Base-by-base conservation (phyloP, 164 flowering plant species). In the Chimonanthus salicifolius region DNA sequence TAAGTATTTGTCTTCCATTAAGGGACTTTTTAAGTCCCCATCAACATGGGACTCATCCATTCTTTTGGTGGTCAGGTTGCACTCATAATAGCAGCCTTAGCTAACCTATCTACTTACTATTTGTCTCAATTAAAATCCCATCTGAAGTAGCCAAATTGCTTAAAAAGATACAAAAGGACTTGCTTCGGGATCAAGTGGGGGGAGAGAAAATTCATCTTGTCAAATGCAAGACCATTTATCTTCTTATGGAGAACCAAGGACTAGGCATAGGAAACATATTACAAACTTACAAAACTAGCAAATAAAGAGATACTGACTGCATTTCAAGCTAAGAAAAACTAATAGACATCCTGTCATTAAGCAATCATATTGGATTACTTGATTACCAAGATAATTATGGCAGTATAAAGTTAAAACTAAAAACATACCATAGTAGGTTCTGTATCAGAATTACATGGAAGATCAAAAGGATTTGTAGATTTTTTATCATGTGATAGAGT, bases 401-500 rank as follows among this genome's bases (percentile, higher is more conserved):
- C 51, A 49, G 51, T 49, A 9, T 9, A 5, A 9, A 49, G 51
- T 54, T 15, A 13, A 8, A 68, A 47, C 8, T 7, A 47, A 33
- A 44, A 46, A 65, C 70, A 66, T 89, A 94, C 98, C 96, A 71
- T 75, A 78, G 78, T 77, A 7, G 83, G 72, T 72, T 85, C 96
- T 67, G 79, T 10, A 47, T 83, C 87, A 68, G 87, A 72, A 79
- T 89, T 94, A 83, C 74, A 82, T 4, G 89, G 87, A 72, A 89
- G 74, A 83, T 94, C 98, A 83, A 94, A 94, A 73, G 98, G 98
- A 74, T 94, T 94, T 54, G 78, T 76, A 69, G 94, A 85, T 72
- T 84, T 92, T 62, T 13, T 73, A 43, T 79, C 86, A 72, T 72
- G 77, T 45, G 79, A 60, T 20, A 62, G 75, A 47, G 54, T 49